These are phyloP conservation scores for Huiozyma naganishii DNA, from an alignment of 805 yeast species.

Conservation along the genomic window DNA sequence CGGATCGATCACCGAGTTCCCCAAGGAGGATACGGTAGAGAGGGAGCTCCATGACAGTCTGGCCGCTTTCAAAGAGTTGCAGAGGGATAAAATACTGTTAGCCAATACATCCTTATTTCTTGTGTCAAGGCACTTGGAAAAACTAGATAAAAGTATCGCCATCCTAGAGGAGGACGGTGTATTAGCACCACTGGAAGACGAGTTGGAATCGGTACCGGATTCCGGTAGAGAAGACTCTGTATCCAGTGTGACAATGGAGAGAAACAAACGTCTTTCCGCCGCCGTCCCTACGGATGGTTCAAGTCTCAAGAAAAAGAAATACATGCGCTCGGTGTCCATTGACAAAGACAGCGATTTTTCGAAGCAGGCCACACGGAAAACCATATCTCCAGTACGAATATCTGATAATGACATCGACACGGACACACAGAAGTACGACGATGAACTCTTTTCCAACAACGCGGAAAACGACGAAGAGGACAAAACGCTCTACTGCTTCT, in stretches of 20 bases:
- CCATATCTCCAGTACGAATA: background rate
- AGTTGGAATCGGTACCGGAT: slow-evolving; percentile 24
- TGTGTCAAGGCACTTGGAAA: slow-evolving; percentile 61
- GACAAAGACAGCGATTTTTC: slow-evolving; percentile 1
- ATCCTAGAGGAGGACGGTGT: slow-evolving; percentile 74
- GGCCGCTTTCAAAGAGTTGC: slow-evolving; percentile 47
- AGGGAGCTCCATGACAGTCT: slow-evolving; percentile 61
- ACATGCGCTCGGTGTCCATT: slow-evolving; percentile 6
- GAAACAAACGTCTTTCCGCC: slow-evolving; percentile 13
- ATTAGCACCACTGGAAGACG: slow-evolving; percentile 43
- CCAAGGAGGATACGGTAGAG: slow-evolving; percentile 62
- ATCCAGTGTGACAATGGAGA: slow-evolving; percentile 10
- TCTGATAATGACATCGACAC: background rate
- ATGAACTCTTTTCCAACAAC: slow-evolving; percentile 27
- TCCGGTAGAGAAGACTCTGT: slow-evolving; percentile 24
- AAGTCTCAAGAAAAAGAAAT: slow-evolving; percentile 15
- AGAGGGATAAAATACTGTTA: slow-evolving; percentile 64
- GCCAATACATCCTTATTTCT: slow-evolving; percentile 78
- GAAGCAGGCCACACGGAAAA: background rate
- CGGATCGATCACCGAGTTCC: slow-evolving; percentile 72
- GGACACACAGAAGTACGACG: slow-evolving; percentile 9
- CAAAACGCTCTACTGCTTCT: slow-evolving; percentile 71
- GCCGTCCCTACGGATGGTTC: slow-evolving; percentile 3
- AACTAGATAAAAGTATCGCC: slow-evolving; percentile 65
- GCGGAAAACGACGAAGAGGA: slow-evolving; percentile 43